Percentiles rank a stretch among this genome's conserved stretches.
phyloP scores from a whole-genome alignment of 371 early-diverging fungal genomes.

The Lichtheimia hyalospora region DNA sequence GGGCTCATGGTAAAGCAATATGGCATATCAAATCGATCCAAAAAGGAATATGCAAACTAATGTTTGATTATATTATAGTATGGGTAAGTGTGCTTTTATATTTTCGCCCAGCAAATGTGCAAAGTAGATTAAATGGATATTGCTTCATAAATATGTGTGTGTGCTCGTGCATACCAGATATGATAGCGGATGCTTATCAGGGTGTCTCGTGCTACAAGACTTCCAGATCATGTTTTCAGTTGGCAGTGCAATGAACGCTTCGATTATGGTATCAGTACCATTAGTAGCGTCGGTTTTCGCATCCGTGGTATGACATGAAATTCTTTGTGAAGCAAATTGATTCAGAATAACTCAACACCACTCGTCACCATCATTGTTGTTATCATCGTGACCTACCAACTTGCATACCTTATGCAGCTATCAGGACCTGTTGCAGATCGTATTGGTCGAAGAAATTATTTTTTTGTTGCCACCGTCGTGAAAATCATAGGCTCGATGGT shows the following conservation, averaged over 20 bases:
- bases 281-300: slow-evolving; percentile 34
- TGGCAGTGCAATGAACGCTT: background rate
- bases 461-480: slow-evolving; percentile 54
- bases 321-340: too few relatives aligned
- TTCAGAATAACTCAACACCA: too few relatives aligned
- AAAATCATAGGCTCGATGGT: slow-evolving; percentile 72
- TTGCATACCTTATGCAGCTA: slow-evolving; percentile 16
- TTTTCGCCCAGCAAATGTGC: background rate
- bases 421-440: slow-evolving; percentile 40
- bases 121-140: too few relatives aligned
- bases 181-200: slow-evolving; percentile 46
- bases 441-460: slow-evolving; percentile 37
- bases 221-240: slow-evolving; percentile 21
- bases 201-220: slow-evolving; percentile 37
- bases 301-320: slow-evolving; percentile 23
- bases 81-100: slow-evolving; percentile 15
- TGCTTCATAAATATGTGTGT: too few relatives aligned
- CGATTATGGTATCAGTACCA: slow-evolving; percentile 26
- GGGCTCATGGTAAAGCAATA: slow-evolving; percentile 43
- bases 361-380: too few relatives aligned
- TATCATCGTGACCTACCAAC: too few relatives aligned
- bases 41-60: background rate
- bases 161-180: slow-evolving; percentile 26
- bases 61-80: slow-evolving; percentile 6
- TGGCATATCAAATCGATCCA: too few relatives aligned